Percentiles rank a stretch among this genome's conserved stretches.
Evolutionary conservation across 495 filamentous ascomycete genomes (phyloP).

Genomic region (Penicillium subrubescens): DNA sequence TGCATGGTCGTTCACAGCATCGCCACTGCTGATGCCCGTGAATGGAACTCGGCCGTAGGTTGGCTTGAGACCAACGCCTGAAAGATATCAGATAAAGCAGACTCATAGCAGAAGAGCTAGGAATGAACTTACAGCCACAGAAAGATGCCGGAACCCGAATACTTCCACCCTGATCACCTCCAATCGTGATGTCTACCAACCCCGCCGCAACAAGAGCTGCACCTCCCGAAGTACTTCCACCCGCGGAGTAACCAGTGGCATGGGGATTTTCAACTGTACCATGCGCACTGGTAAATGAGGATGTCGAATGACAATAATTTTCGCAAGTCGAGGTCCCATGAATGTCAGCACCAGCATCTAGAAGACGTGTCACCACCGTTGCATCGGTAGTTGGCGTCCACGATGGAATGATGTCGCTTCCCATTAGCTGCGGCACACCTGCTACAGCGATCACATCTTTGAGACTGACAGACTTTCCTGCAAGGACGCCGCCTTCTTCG

Average conservation of each 20-base stretch:
- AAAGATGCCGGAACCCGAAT: constrained; percentile 57
- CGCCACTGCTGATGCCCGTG: constrained; percentile 47
- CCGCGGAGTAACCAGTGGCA: constrained; percentile 50
- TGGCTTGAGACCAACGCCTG: constrained; percentile 49
- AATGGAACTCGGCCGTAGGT: constrained; percentile 56
- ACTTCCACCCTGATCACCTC: constrained; percentile 63
- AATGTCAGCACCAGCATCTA: constrained; percentile 48
- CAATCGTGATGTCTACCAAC: constrained; percentile 57
- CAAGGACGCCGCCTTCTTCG: constrained; percentile 59
- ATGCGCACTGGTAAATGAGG: constrained; percentile 48
- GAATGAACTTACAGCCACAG: constrained; percentile 40
- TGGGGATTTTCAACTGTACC: constrained; percentile 55
- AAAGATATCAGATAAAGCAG: constrained; percentile 11
- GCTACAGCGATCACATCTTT: constrained; percentile 48
- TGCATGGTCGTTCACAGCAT: constrained; percentile 49
- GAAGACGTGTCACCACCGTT: constrained; percentile 48
- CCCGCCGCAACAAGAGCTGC: constrained; percentile 53
- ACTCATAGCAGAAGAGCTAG: background rate
- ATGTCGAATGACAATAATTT: constrained; percentile 47
- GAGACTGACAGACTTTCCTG: constrained; percentile 79
- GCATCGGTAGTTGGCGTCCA: constrained; percentile 49
- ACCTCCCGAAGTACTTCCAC: constrained; percentile 61
- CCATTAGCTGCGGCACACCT: constrained; percentile 40
- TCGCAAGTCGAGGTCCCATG: constrained; percentile 50
- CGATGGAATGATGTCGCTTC: constrained; percentile 37